Conservation (phyloP, 106 monocot species). For the Apostasia ramifera region DNA sequence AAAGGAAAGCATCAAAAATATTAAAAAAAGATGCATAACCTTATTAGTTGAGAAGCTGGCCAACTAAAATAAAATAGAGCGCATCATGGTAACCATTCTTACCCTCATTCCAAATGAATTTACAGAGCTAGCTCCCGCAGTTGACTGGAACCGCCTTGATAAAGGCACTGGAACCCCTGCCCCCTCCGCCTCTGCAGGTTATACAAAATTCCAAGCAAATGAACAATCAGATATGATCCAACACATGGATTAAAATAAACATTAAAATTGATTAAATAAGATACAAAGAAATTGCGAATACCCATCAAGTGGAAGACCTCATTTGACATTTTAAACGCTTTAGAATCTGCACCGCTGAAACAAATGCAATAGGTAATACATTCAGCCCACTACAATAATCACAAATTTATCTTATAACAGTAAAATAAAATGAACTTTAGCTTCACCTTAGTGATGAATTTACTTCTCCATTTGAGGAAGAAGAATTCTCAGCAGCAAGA, state of each 20-base stretch:
- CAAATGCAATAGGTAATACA: background rate
- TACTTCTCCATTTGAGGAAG: conserved; percentile 28
- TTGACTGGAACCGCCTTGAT: conserved; percentile 28
- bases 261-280: background rate
- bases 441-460: conserved; percentile 25
- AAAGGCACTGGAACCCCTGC: conserved; percentile 13
- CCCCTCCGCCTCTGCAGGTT: conserved; percentile 30
- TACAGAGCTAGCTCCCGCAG: conserved; percentile 1
- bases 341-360: conserved; percentile 36
- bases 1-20: background rate
- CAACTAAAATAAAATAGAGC: background rate
- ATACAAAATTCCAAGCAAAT: background rate
- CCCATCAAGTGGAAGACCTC: conserved; percentile 38
- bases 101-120: conserved; percentile 31
- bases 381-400: background rate
- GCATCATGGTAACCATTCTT: background rate
- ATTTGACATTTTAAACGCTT: conserved; percentile 26
- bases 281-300: conserved; percentile 14
- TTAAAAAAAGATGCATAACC: background rate
- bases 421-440: background rate
- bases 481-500: conserved; percentile 52
- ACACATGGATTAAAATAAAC: background rate
- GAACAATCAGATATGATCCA: background rate
- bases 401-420: background rate
- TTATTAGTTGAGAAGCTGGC: background rate